phyloP scores from a whole-genome alignment of 225 moss, liverwort and hornwort species.

The Bryoerythrophyllum caledonicum region DNA sequence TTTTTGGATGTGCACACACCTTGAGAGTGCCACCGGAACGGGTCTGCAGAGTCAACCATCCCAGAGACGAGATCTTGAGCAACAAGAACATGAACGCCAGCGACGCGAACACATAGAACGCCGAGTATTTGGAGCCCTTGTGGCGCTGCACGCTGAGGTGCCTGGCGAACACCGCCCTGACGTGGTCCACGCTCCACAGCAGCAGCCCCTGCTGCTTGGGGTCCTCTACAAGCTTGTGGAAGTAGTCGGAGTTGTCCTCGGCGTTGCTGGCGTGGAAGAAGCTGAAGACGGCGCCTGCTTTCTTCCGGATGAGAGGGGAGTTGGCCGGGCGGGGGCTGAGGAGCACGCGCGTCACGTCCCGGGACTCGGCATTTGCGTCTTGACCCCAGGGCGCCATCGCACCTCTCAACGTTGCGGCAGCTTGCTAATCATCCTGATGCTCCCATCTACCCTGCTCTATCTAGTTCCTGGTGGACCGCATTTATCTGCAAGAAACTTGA shows the following conservation, averaged over 20 bases:
- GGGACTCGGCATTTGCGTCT: constrained; percentile 18
- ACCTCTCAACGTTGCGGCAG: too few relatives aligned
- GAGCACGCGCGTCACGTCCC: constrained; percentile 72
- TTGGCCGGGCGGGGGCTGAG: constrained; percentile 71
- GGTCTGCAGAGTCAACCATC: constrained; percentile 53
- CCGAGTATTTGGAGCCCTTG: constrained; percentile 45
- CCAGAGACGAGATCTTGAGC: constrained; percentile 57
- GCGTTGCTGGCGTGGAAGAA: constrained; percentile 35
- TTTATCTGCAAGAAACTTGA: too few relatives aligned
- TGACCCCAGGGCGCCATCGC: constrained; percentile 45
- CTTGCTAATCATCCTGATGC: too few relatives aligned
- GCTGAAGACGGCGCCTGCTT: constrained; percentile 39
- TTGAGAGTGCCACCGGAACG: constrained; percentile 16
- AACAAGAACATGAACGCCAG: constrained; percentile 59
- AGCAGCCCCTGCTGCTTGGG: too few relatives aligned
- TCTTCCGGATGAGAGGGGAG: constrained; percentile 74
- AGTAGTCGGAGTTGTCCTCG: constrained; percentile 28
- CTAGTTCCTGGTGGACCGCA: too few relatives aligned
- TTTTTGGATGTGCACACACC: too few relatives aligned
- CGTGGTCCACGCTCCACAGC: too few relatives aligned
- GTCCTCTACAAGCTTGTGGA: constrained; percentile 25
- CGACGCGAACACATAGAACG: constrained; percentile 55
- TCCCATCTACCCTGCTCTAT: too few relatives aligned
- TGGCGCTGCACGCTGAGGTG: constrained; percentile 38
- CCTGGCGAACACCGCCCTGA: constrained; percentile 14